These are phyloP conservation scores for Fusarium mexicanum DNA, from an alignment of 2,329 filamentous ascomycete species.

Conservation along the genomic window DNA sequence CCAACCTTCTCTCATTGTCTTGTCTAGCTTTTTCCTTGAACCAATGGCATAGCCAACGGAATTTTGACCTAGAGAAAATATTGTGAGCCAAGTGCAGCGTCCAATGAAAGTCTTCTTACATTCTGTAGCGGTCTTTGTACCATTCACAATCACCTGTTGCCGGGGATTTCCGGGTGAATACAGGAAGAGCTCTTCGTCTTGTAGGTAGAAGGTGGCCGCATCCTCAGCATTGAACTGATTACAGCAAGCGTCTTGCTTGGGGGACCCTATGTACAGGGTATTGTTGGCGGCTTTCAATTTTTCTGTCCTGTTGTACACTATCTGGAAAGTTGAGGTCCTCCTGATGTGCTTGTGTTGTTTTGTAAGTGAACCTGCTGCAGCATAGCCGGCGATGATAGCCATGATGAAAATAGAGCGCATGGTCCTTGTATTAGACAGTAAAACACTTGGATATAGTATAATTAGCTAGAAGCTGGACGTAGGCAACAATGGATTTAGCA, in stretches of 20 bases:
- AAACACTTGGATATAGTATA: neutral
- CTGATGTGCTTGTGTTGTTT: neutral
- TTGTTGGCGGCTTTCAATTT: neutral
- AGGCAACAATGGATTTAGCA: neutral
- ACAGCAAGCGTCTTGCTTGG: neutral
- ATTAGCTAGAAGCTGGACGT: neutral
- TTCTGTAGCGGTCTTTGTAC: neutral
- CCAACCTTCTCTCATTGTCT: neutral
- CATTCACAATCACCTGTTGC: neutral
- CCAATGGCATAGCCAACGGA: neutral
- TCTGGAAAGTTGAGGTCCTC: neutral
- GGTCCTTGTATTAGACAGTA: neutral
- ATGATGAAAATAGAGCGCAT: neutral
- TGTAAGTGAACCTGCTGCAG: neutral
- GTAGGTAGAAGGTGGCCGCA: neutral
- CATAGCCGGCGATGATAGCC: neutral
- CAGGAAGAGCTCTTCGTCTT: neutral
- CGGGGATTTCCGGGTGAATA: slow-evolving; percentile 1
- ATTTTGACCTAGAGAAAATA: neutral
- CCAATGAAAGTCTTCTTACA: neutral
- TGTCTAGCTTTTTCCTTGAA: too few relatives aligned
- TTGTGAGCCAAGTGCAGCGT: neutral
- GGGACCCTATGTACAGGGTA: neutral
- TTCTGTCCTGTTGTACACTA: neutral
- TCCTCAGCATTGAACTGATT: neutral